Evolutionary conservation across 768 basidiomycete genomes (phyloP).

Genomic region (Trametes maxima): DNA sequence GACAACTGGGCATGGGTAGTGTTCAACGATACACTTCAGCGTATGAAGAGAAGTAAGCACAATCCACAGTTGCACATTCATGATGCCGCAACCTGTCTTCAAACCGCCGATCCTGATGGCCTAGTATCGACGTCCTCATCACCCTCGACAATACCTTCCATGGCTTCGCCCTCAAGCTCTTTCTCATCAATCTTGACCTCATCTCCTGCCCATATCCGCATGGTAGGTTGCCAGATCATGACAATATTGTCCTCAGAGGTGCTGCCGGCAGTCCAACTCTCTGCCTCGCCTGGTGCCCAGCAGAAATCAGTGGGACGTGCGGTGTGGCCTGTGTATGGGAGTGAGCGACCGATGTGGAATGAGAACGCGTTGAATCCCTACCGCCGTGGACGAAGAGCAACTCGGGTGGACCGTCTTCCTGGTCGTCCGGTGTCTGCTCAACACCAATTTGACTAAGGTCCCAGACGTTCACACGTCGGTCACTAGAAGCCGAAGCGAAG

Average conservation of each 20-base stretch:
- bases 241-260: slow-evolving; percentile 97
- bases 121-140: slow-evolving; percentile 15
- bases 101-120: slow-evolving; percentile 6
- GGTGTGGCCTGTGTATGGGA: slow-evolving; percentile 87
- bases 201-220: slow-evolving; percentile 92
- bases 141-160: slow-evolving; percentile 61
- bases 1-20: neutral
- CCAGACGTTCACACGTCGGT: slow-evolving; percentile 94
- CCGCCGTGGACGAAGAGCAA: slow-evolving; percentile 95
- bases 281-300: slow-evolving; percentile 85
- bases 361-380: no score
- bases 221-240: slow-evolving; percentile 97
- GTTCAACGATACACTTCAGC: neutral
- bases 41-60: neutral
- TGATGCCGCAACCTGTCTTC: neutral
- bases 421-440: slow-evolving; percentile 97
- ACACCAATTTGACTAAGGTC: slow-evolving; percentile 88
- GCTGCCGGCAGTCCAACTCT: slow-evolving; percentile 84
- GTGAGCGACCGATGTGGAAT: no score
- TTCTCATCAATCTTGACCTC: slow-evolving; percentile 82
- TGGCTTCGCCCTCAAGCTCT: slow-evolving; percentile 79
- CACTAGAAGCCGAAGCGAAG: slow-evolving; percentile 93
- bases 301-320: slow-evolving; percentile 91
- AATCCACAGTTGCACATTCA: neutral
- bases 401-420: slow-evolving; percentile 98